Conservation (phyloP, 2,329 filamentous ascomycete genomes). For the Ceratocystiopsis minuta region DNA sequence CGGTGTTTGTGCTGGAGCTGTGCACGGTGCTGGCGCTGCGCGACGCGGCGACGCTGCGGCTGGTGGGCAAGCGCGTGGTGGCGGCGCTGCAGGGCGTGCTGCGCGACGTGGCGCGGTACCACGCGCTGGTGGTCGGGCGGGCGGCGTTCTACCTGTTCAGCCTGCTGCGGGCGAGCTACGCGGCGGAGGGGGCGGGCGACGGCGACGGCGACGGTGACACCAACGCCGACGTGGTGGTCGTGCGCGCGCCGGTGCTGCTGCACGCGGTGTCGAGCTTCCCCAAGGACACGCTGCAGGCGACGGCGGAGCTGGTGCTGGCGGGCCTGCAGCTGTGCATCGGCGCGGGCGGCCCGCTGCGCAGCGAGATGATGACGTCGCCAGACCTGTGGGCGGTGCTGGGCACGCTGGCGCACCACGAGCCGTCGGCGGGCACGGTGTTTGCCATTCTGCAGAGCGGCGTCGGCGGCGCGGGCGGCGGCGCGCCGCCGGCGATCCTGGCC, state of each 20-base stretch:
- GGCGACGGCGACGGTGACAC: too few species aligned
- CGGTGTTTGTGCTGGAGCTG: constrained; percentile 83
- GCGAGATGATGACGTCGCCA: constrained; percentile 86
- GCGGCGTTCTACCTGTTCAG: constrained; percentile 74
- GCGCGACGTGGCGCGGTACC: constrained; percentile 59
- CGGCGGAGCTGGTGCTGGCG: constrained; percentile 57
- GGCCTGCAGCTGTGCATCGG: constrained; percentile 68
- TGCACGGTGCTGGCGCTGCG: constrained; percentile 66
- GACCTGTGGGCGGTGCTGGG: constrained; percentile 93
- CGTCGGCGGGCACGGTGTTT: constrained; percentile 64
- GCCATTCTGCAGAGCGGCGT: constrained; percentile 68
- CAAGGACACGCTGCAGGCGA: constrained; percentile 56
- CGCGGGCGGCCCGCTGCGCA: constrained; percentile 58
- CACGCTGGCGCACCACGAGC: constrained; percentile 48
- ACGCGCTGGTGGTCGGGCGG: constrained; percentile 68
- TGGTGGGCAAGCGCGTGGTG: constrained; percentile 62
- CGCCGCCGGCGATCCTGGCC: constrained; percentile 69
- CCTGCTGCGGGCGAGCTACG: constrained; percentile 64
- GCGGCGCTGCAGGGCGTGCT: constrained; percentile 67
- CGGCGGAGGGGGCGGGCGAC: too few species aligned
- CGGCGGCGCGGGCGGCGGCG: constrained; percentile 29
- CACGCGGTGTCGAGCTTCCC: constrained; percentile 83
- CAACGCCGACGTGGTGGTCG: constrained; percentile 28
- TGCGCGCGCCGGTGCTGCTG: constrained; percentile 78
- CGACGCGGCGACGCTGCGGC: constrained; percentile 52